Base-by-base conservation (phyloP, 768 basidiomycete species). In the Leucocoprinus sp. region DNA sequence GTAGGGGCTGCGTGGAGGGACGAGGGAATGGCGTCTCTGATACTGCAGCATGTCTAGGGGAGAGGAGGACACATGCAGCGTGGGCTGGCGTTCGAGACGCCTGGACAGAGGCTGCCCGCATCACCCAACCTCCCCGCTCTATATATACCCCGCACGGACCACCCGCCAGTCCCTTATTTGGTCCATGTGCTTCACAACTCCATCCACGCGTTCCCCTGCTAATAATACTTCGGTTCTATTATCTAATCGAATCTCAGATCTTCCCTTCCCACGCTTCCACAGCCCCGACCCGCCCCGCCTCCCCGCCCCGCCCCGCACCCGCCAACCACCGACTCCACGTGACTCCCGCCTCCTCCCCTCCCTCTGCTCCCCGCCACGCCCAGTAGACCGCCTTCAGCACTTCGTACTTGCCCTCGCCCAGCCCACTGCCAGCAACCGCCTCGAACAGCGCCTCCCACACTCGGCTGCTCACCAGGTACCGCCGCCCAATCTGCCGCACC, bases 281-380 rank as follows among this genome's bases (percentile, higher is more conserved):
- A 59, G 55, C 49, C 57, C 63, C 61, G 37, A 76, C 60, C 33
- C 52, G 62, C 28, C 59, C 61, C 44, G 69, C 74, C 50, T 64
- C 67, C 40, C 57, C 60, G 28, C 71, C 74, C 43, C 61, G 56
- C 26, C 68, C 71, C 42, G 58, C 54, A 35, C 46, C 49, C 55
- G 70, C 54, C 23, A 78, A 50, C 76, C 77, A 79, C 43, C 55
- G 53, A 12, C 68, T 74, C 71, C 72, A 78, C 47, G 56, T 62
- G 37, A 66, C 50, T 27, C 63, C 59, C 31, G 75, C 73, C 45
- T 58, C 61, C 36, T 63, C 57, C 14, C 44, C 52, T 12, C 44
- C 52, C 23, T 72, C 68, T 42, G 58, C 48, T 41, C 53, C 52
- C 21, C 67, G 62, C 76, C 77, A 79, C 33, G 57, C 45, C 51